These are phyloP conservation scores for Vaccinium darrowii DNA, from an alignment of 148 eudicot species.

Conservation along the genomic window DNA sequence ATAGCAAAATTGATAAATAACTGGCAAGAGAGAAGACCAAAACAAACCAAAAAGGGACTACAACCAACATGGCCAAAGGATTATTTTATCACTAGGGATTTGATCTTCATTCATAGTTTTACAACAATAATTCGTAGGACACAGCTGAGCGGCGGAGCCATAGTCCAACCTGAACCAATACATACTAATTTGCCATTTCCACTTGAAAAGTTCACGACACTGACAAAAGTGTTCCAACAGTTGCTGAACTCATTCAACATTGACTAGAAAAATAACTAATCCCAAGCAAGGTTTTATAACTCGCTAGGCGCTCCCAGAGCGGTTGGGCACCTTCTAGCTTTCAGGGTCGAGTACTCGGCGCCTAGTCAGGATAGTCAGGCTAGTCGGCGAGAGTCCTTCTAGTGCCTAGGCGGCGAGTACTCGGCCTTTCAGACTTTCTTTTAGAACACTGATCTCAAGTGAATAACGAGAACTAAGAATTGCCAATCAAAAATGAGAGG, in stretches of 20 bases:
- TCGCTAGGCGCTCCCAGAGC: too few relatives aligned
- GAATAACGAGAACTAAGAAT: slow-evolving; percentile 19
- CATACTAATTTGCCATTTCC: background rate
- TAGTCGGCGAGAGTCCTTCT: too few relatives aligned
- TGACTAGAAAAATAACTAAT: background rate
- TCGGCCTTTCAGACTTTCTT: too few relatives aligned
- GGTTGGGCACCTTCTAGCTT: too few relatives aligned
- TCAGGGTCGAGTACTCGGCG: too few relatives aligned
- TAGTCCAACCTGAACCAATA: background rate
- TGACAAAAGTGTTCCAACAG: background rate
- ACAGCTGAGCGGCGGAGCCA: background rate
- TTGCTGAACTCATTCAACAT: background rate
- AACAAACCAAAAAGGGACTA: too few relatives aligned
- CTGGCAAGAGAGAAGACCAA: too few relatives aligned
- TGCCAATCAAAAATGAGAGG: slow-evolving; percentile 32
- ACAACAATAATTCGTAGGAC: background rate
- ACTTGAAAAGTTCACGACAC: background rate
- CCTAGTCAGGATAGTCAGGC: too few relatives aligned
- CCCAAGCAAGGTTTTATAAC: background rate
- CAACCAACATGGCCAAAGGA: too few relatives aligned
- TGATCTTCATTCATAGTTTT: background rate
- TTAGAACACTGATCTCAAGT: background rate
- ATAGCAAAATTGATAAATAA: background rate
- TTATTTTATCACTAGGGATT: too few relatives aligned
- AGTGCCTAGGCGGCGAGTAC: too few relatives aligned